phyloP scores from a whole-genome alignment of 805 yeast species.

The Candida maris region DNA sequence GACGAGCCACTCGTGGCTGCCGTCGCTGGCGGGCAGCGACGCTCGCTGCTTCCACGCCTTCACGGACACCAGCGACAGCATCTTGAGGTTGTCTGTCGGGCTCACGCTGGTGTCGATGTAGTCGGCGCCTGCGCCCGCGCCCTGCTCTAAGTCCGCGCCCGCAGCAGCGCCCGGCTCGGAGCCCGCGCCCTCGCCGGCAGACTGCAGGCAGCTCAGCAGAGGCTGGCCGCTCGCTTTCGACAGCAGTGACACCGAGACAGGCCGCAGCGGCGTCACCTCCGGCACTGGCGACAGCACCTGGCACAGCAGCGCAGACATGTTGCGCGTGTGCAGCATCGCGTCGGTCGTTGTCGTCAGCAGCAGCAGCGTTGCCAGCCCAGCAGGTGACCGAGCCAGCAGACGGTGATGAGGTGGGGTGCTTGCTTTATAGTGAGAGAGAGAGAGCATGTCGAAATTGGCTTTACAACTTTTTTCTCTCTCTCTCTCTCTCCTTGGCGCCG shows the following conservation, averaged over 20 bases:
- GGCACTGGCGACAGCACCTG: constrained; percentile 28
- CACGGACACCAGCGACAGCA: constrained; percentile 27
- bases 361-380: too few species aligned
- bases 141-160: constrained; percentile 2
- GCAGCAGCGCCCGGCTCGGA: neutral
- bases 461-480: too few species aligned
- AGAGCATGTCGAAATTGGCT: too few species aligned
- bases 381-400: too few species aligned
- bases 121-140: constrained; percentile 17
- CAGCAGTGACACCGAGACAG: constrained; percentile 30
- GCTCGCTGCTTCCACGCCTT: constrained; percentile 25
- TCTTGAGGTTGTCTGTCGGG: constrained; percentile 31
- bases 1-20: constrained; percentile 23
- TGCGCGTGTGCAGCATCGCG: constrained; percentile 29
- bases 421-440: too few species aligned
- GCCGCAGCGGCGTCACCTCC: constrained; percentile 21
- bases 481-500: too few species aligned
- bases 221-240: constrained; percentile 28
- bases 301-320: constrained; percentile 24
- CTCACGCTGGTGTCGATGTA: constrained; percentile 28
- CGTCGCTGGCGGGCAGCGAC: neutral
- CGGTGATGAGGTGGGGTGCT: too few species aligned
- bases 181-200: constrained; percentile 1
- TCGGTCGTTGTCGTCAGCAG: too few species aligned
- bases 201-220: constrained; percentile 27